These are phyloP conservation scores for Cytospora piceicola DNA, from an alignment of 2,329 filamentous ascomycete genomes.

Conservation along the genomic window DNA sequence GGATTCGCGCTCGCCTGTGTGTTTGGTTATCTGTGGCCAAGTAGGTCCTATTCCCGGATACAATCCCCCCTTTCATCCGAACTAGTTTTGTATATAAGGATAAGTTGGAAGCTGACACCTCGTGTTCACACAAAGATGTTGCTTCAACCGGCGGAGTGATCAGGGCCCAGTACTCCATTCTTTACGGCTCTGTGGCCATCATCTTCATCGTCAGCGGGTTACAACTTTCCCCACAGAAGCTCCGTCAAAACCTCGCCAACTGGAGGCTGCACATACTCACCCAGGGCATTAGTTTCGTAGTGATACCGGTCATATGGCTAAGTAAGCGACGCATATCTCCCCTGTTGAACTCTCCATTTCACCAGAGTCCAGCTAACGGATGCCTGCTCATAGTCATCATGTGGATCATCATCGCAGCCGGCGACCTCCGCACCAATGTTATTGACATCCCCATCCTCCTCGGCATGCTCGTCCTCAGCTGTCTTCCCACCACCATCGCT, in stretches of 20 bases:
- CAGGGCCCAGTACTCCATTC: slow-evolving; percentile 61
- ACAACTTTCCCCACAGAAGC: slow-evolving; percentile 65
- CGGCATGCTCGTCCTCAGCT: slow-evolving; percentile 69
- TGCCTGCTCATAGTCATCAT: slow-evolving; percentile 43
- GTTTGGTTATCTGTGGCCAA: slow-evolving; percentile 48
- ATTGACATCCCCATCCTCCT: slow-evolving; percentile 69
- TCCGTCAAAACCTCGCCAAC: slow-evolving; percentile 64
- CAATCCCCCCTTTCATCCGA: too few species aligned
- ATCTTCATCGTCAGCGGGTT: slow-evolving; percentile 75
- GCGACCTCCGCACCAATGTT: slow-evolving; percentile 53
- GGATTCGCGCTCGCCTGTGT: slow-evolving; percentile 60
- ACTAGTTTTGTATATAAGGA: not conserved
- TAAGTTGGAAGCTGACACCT: not conserved
- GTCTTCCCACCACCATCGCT: slow-evolving; percentile 72
- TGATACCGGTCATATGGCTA: slow-evolving; percentile 67
- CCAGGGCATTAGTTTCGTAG: slow-evolving; percentile 68
- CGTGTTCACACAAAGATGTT: slow-evolving; percentile 43
- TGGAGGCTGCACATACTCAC: slow-evolving; percentile 71
- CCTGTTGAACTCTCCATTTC: not conserved
- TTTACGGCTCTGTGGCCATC: slow-evolving; percentile 70
- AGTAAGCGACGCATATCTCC: slow-evolving; percentile 39
- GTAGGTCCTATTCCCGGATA: slow-evolving; percentile 37
- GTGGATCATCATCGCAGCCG: slow-evolving; percentile 52
- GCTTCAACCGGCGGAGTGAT: slow-evolving; percentile 53
- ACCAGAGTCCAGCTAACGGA: not conserved